Base-by-base conservation (phyloP, 306 rosid genomes). In the Cicer judaicum region DNA sequence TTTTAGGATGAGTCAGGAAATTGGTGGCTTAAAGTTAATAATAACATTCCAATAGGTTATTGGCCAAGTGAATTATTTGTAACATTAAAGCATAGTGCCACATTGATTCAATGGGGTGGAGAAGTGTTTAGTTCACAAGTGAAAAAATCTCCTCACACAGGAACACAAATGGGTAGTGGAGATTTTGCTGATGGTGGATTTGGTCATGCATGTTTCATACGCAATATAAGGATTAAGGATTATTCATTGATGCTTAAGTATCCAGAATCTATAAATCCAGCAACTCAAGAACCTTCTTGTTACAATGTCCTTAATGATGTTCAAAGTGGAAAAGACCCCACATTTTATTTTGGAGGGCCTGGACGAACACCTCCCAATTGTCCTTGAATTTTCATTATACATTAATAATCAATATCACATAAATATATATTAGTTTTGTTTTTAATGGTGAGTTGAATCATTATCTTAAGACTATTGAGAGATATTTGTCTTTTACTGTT, bases 111-210 rank as follows among this genome's bases (percentile, higher is more conserved):
- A 71, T 88, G 92, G 96, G 97, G 96, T 1, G 93, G 96, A 3
- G 85, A 88, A 38, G 93, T 92, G 8, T 81, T 50, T 21, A 90
- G 93, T 59, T 1, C 85, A 8, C 48, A 77, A 11, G 38, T 90
- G 4, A 84, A 60, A 70, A 6, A 15, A 14, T 9, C 0, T 1
- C 97, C 96, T 5, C 97, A 88, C 80, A 90, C 92, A 0, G 38
- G 41, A 21, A 92, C 93, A 4, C 74, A 2, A 3, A 90, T 90
- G 96, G 92, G 96, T 1, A 92, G 96, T 56, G 92, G 96, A 3
- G 41, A 70, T 0, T 76, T 14, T 5, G 84, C 96, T 0, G 5
- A 15, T 1, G 54, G 16, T 1, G 14, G 16, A 4, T 7, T 2
- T 5, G 70, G 72, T 2, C 0, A 41, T 0, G 84, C 96, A 8